phyloP scores from a whole-genome alignment of 495 filamentous ascomycete species.

The Trypethelium eluteriae region DNA sequence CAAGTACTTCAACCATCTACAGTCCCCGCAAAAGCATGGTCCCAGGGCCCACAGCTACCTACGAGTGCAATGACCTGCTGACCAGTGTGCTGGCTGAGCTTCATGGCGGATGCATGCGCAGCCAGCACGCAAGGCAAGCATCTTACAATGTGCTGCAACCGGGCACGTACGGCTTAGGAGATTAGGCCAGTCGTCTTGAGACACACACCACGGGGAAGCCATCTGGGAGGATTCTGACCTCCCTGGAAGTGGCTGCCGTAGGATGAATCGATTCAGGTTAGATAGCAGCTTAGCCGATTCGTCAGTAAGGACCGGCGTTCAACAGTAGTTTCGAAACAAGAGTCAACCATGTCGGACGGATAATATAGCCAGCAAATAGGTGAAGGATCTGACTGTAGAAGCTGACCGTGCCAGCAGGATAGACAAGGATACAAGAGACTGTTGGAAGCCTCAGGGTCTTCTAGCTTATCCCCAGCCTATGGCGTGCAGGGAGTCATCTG shows the following conservation, averaged over 20 bases:
- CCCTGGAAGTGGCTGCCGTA: not conserved
- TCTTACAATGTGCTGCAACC: not conserved
- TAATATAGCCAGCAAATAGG: constrained; percentile 2
- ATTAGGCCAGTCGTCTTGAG: constrained; percentile 1
- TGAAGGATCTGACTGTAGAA: not conserved
- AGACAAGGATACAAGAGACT: not conserved
- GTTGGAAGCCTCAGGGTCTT: not conserved
- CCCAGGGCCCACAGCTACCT: not conserved
- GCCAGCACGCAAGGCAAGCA: not conserved
- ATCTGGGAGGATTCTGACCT: constrained; percentile 1
- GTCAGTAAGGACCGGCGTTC: not conserved
- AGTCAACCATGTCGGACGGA: not conserved
- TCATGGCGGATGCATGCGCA: not conserved
- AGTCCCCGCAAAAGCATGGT: constrained; percentile 1
- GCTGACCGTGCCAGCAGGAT: constrained; percentile 7
- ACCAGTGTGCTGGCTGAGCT: constrained; percentile 10
- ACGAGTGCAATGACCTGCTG: not conserved
- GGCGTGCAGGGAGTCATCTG: constrained; percentile 6
- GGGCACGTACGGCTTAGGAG: not conserved
- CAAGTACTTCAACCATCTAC: not conserved
- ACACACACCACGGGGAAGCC: constrained; percentile 7
- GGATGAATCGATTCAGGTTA: not conserved
- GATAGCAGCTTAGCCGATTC: not conserved
- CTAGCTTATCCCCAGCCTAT: not conserved
- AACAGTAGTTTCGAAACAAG: constrained; percentile 5